Base-by-base conservation (phyloP, 306 rosid genomes). In the Abrus pulchellus region DNA sequence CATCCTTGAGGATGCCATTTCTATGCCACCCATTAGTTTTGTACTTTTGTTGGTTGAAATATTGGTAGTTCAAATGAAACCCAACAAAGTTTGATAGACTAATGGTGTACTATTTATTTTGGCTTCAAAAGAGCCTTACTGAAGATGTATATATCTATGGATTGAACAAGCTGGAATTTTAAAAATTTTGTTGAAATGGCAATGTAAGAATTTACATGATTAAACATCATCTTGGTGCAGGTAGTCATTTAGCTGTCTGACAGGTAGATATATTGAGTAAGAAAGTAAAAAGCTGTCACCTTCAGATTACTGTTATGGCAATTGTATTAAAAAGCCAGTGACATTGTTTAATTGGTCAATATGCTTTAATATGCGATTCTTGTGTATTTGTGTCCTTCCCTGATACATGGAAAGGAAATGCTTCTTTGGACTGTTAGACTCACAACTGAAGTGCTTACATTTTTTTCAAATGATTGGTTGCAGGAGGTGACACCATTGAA, bases 401-500 rank as follows among this genome's bases (percentile, higher is more conserved):
- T 68, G 61, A 41, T 66, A 41, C 55, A 72, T 67, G 29, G 49
- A 80, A 43, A 83, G 52, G 54, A 36, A 75, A 62, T 76, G 47
- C 30, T 59, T n/a, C 69, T 64, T 65, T 68, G 76, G 63, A 43
- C 53, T 81, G 74, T 33, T 67, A 68, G 72, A 48, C 62, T 44
- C 32, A 9, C 47, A 14, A 57, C 68, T 43, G 73, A 45, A 10
- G 34, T 62, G 53, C 78, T 82, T 53, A 41, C 47, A 33, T 65
- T 76, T 68, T 82, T 50, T 56, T 52, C 79, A 45, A 73, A 62
- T 75, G 74, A 75, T 75, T 82, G 66, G 49, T 85, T 90, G 80
- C 91, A 94, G 99, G 99, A 95, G 88, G 98, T 7, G 67, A 95
- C 99, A 7, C 99, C 98, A 12, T 82, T 95, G 92, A 95, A 95